Evolutionary conservation across 495 filamentous ascomycete species (phyloP).

Genomic region (Lichina pygmaea): DNA sequence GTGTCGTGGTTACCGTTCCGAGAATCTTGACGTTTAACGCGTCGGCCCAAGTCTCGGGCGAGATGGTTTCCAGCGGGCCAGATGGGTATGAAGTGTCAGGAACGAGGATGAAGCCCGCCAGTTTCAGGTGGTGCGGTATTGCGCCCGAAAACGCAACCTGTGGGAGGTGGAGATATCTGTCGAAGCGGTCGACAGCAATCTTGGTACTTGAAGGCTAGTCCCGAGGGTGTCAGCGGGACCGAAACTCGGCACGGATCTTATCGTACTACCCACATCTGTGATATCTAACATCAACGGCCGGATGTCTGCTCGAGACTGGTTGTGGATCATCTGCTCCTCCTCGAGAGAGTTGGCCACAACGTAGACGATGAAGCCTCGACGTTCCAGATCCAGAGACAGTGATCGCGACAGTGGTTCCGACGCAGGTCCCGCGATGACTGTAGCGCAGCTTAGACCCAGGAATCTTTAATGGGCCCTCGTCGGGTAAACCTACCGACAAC

Average conservation of each 20-base stretch:
- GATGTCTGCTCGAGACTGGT: conserved; percentile 53
- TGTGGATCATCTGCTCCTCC: conserved; percentile 57
- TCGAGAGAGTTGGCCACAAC: conserved; percentile 52
- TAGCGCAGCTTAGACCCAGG: neutral
- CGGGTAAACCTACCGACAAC: conserved; percentile 32
- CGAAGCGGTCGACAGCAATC: conserved; percentile 36
- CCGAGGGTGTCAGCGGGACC: neutral
- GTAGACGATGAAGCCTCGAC: conserved; percentile 82
- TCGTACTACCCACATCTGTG: conserved; percentile 27
- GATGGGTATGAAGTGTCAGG: conserved; percentile 43
- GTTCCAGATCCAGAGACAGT: conserved; percentile 61
- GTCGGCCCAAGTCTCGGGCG: conserved; percentile 60
- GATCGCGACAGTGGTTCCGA: conserved; percentile 56
- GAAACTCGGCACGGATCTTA: neutral
- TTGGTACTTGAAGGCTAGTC: conserved; percentile 20
- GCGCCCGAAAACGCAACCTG: conserved; percentile 45
- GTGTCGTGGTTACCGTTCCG: conserved; percentile 63
- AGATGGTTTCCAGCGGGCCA: conserved; percentile 56
- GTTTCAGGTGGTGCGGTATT: conserved; percentile 40
- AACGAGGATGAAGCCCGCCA: conserved; percentile 57
- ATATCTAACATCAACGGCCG: conserved; percentile 60
- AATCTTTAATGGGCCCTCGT: neutral
- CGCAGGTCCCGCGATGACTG: conserved; percentile 56
- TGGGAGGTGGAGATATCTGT: conserved; percentile 36
- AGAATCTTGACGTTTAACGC: conserved; percentile 78